A percentile compares a stretch with the other conserved stretches of the same genome.
phyloP scores from a whole-genome alignment of 2,329 filamentous ascomycete species.

The Fonsecaea erecta region DNA sequence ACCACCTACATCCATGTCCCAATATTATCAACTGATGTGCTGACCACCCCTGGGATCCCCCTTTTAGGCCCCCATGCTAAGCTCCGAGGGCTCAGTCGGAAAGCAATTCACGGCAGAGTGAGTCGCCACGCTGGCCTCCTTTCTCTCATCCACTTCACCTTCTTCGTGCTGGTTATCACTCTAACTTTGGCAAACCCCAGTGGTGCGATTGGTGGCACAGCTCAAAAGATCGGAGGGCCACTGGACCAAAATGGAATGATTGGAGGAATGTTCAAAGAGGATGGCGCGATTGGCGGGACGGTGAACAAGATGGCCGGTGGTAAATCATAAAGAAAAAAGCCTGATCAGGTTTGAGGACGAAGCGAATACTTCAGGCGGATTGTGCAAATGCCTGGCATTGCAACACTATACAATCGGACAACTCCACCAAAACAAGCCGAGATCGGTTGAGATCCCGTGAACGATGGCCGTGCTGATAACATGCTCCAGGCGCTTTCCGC shows the following conservation, averaged over 20 bases:
- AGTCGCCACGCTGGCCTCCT: neutral
- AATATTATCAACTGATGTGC: neutral
- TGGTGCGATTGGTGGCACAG: conserved; percentile 22
- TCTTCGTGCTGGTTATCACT: neutral
- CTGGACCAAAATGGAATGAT: conserved; percentile 21
- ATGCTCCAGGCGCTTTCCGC: neutral
- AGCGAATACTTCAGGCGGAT: neutral
- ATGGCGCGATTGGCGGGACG: conserved; percentile 27
- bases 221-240: conserved; percentile 25
- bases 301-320: conserved; percentile 25
- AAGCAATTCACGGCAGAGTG: conserved; percentile 26
- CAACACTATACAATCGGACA: neutral
- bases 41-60: neutral
- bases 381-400: neutral
- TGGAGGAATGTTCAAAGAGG: conserved; percentile 7
- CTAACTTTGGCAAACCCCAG: neutral
- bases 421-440: neutral
- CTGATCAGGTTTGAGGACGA: neutral
- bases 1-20: neutral
- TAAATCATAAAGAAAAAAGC: conserved; percentile 6
- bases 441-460: neutral
- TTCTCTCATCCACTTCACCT: neutral
- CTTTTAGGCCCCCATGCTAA: neutral
- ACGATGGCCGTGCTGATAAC: neutral
- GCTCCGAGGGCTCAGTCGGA: conserved; percentile 20